Evolutionary conservation across 441 rosid species (phyloP).

Genomic region (Arabidopsis lyrata): DNA sequence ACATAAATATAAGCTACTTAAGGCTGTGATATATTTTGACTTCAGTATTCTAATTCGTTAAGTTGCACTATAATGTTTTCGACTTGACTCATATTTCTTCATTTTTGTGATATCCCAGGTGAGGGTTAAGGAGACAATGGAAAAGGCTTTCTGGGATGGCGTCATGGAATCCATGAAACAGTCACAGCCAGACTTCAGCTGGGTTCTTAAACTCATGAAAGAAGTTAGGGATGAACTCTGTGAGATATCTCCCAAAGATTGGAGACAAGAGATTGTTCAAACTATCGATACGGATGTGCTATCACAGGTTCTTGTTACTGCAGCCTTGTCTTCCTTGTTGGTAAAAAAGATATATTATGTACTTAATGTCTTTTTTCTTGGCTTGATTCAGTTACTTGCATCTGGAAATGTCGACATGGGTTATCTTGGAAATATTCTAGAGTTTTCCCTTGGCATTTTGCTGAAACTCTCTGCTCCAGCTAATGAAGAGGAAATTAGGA

Average conservation of each 20-base stretch:
- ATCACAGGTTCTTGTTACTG: conserved; percentile 59
- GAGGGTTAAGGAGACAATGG: conserved; percentile 78
- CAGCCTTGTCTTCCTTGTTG: conserved; percentile 18
- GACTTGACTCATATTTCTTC: conserved; percentile 1
- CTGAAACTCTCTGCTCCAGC: conserved; percentile 85
- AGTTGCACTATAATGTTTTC: not conserved
- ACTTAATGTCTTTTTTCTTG: conserved; percentile 18
- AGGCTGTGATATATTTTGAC: conserved; percentile 14
- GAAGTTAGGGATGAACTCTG: conserved; percentile 91
- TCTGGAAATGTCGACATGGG: conserved; percentile 73
- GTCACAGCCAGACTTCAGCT: conserved; percentile 65
- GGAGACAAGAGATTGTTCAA: conserved; percentile 78
- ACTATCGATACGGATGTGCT: conserved; percentile 79
- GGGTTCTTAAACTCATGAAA: conserved; percentile 76
- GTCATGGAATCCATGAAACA: conserved; percentile 72
- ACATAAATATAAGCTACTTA: conserved; percentile 31
- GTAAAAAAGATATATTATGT: conserved; percentile 8
- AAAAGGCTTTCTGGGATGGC: conserved; percentile 89
- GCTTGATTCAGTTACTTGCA: conserved; percentile 61
- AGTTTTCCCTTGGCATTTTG: conserved; percentile 72
- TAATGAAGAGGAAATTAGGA: conserved; percentile 71
- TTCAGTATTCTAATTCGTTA: not conserved
- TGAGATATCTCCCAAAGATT: conserved; percentile 85
- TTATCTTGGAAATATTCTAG: conserved; percentile 80
- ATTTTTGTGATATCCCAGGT: conserved; percentile 48